Percentiles rank a stretch among this genome's conserved stretches.
These are phyloP conservation scores for Trypanosomatidae sp. DNA, from an alignment of 208 protist species.

Conservation along the genomic window DNA sequence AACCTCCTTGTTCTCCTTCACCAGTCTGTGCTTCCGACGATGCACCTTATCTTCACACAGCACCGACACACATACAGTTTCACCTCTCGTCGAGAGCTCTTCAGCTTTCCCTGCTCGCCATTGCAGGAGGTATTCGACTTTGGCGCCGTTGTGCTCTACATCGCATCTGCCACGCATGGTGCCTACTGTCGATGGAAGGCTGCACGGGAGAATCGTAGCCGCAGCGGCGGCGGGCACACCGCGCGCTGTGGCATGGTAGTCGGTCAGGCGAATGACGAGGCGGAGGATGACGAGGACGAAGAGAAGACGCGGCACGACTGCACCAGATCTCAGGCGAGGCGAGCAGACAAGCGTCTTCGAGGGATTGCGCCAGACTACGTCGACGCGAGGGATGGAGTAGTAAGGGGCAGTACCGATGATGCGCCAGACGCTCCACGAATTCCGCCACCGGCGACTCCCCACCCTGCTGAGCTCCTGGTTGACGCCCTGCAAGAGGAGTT, in stretches of 20 bases:
- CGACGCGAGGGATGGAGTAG: not conserved
- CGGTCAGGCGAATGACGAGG: not conserved
- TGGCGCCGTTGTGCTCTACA: conserved; percentile 60
- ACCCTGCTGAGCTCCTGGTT: conserved; percentile 13
- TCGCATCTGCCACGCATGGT: conserved; percentile 42
- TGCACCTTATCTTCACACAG: conserved; percentile 45
- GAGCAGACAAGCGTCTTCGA: not conserved
- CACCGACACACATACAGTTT: conserved; percentile 62
- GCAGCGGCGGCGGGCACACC: not conserved
- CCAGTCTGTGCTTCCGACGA: conserved; percentile 54
- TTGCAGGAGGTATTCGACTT: conserved; percentile 66
- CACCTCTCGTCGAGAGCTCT: conserved; percentile 65
- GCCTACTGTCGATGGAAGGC: conserved; percentile 20
- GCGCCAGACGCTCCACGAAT: not conserved
- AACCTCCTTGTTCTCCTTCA: conserved; percentile 46
- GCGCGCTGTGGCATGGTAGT: not conserved
- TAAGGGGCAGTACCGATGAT: not conserved
- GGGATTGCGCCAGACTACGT: not conserved
- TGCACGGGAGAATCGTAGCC: not conserved
- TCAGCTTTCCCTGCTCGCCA: conserved; percentile 51
- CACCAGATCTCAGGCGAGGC: not conserved
- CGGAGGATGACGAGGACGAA: not conserved
- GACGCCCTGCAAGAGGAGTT: conserved; percentile 15
- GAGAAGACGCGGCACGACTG: not conserved
- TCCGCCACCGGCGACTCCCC: not conserved